Conservation (phyloP, 2,329 filamentous ascomycete species). For the Tetracladium maxilliforme region DNA sequence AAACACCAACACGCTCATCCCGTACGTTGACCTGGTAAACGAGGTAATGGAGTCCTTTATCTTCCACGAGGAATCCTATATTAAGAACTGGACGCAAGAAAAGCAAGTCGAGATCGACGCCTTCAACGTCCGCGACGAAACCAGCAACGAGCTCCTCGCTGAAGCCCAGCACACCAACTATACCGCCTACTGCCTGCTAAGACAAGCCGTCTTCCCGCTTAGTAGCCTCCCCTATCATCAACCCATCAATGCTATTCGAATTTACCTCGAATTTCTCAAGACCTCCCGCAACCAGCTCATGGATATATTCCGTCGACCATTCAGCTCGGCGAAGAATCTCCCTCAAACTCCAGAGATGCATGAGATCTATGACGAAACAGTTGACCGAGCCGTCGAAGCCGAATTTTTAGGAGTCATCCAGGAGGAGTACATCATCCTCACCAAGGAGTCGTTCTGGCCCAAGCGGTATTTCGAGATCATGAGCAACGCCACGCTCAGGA, state of each 20-base stretch:
- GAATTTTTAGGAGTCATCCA: background rate
- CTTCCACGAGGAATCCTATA: conserved; percentile 12
- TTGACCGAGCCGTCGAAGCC: background rate
- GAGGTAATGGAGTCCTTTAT: conserved; percentile 14
- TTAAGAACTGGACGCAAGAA: conserved; percentile 1
- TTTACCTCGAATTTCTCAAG: too few relatives aligned
- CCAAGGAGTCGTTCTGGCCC: conserved; percentile 1
- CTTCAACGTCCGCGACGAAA: background rate
- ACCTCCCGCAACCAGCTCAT: too few relatives aligned
- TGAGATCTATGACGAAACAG: too few relatives aligned
- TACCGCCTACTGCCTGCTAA: conserved; percentile 1
- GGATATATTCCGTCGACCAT: too few relatives aligned
- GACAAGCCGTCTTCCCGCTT: background rate
- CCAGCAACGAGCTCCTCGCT: background rate
- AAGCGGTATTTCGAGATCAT: conserved; percentile 1
- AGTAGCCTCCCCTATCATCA: conserved; percentile 1
- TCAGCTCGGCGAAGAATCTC: too few relatives aligned
- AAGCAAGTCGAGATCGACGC: background rate
- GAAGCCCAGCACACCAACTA: conserved; percentile 1
- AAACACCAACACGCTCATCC: conserved; percentile 13
- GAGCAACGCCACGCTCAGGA: too few relatives aligned
- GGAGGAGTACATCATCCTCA: conserved; percentile 2
- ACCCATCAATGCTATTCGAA: too few relatives aligned
- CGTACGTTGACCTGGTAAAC: conserved; percentile 15
- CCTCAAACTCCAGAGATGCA: too few relatives aligned